Evolutionary conservation across 495 filamentous ascomycete species (phyloP), one percentile per base, ranked within the genome.

Genomic region (Neurospora sp.): DNA sequence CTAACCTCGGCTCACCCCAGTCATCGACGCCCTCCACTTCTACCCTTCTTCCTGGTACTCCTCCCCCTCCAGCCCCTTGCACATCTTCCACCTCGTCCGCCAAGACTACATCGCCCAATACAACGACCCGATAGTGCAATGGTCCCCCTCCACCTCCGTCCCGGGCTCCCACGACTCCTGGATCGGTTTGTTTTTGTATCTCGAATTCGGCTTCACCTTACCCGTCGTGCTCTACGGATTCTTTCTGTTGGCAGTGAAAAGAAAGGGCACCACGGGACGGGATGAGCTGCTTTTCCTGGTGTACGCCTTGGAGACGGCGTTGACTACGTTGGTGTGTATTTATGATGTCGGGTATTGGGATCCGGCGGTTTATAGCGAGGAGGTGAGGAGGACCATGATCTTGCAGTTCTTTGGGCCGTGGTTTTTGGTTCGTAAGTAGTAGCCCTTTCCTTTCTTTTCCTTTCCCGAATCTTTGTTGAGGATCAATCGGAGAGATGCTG

Each of bases 101-200:
- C 75, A 81, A 0, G 91, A 84, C 81, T 94, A 95, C 83, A 85
- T 92, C 74, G 73, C 79, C 16, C 91, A 85, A 9, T 93, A 90
- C 83, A 88, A 89, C 48, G 94, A 97, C 82, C 92, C 90, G 37
- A 92, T 94, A 83, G 92, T 94, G 79, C 85, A 86, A 66, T 84
- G 84, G 38, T 82, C 89, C 3, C 90, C 92, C 0, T 81, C 78
- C 27, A 73, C 73, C 4, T 76, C 81, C 6, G 27, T 66, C 3
- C 54, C 27, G 1, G 46, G 74, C 4, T 74, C 75, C 14, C 79
- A 80, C 72, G 80, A 82, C 69, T 83, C 83, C 66, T 97, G 93
- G 90, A 94, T 95, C 81, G 83, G 81, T 3, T 76, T 88, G 5
- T 94, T 91, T 79, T 82, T 90, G 38, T 89, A 86, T 80, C 84